Conservation (phyloP, 257 asterid genomes). For the Rubia yunnanensis region DNA sequence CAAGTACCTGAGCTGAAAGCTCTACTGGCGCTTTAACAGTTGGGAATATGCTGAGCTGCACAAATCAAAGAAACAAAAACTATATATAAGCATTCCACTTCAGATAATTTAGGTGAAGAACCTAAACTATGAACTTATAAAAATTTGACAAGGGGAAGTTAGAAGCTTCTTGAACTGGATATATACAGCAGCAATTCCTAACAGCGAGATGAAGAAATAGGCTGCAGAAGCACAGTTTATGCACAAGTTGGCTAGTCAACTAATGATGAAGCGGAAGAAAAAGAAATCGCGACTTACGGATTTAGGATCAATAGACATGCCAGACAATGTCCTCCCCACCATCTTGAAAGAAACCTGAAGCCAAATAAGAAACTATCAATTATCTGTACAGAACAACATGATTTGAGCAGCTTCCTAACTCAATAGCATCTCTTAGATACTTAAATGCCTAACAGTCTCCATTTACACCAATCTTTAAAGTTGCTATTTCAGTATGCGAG, state of each 20-base stretch:
- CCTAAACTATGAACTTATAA: background rate
- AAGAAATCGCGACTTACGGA: slow-evolving; percentile 45
- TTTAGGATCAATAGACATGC: slow-evolving; percentile 88
- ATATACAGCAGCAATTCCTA: background rate
- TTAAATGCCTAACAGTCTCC: background rate
- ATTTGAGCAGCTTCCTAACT: background rate
- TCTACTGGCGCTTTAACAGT: slow-evolving; percentile 87
- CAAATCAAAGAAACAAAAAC: background rate
- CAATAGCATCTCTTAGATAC: background rate
- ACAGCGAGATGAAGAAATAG: background rate
- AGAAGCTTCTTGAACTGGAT: slow-evolving; percentile 1
- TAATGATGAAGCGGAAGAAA: background rate
- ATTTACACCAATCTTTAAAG: background rate
- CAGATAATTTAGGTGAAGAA: background rate
- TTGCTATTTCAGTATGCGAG: background rate
- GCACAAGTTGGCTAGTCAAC: background rate
- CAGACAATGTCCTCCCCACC: slow-evolving; percentile 71
- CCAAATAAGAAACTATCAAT: slow-evolving; percentile 16
- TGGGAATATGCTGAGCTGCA: slow-evolving; percentile 86
- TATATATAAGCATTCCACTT: background rate
- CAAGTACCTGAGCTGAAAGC: slow-evolving; percentile 70
- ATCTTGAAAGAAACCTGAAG: slow-evolving; percentile 91
- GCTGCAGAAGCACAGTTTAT: background rate
- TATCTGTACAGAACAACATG: background rate
- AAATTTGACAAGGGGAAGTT: background rate